These are phyloP conservation scores for Botrytis deweyae DNA, from an alignment of 2,329 filamentous ascomycete species.

Conservation along the genomic window DNA sequence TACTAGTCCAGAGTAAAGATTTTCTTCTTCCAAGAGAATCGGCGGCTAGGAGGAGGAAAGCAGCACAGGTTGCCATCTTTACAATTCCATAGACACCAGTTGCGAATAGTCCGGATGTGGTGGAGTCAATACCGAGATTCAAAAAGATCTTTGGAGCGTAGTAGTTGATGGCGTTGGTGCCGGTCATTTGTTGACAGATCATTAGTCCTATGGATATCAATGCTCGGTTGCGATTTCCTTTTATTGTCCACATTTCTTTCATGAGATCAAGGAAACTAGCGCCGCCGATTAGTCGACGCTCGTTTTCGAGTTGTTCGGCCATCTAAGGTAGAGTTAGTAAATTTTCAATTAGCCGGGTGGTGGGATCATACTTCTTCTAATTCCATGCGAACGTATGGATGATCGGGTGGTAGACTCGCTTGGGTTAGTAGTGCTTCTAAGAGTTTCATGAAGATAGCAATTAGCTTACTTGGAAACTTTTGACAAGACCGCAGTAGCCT, in stretches of 20 bases:
- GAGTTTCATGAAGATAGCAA: constrained; percentile 17
- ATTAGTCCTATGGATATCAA: constrained; percentile 62
- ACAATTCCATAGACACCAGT: constrained; percentile 73
- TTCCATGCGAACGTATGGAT: constrained; percentile 54
- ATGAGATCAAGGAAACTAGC: constrained; percentile 50
- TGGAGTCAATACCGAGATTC: constrained; percentile 59
- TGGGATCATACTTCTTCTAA: constrained; percentile 48
- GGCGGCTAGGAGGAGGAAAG: constrained; percentile 65
- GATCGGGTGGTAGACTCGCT: constrained; percentile 50
- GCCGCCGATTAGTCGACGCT: constrained; percentile 49
- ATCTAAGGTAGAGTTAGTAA: constrained; percentile 37
- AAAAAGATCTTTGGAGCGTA: constrained; percentile 65
- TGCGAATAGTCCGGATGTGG: constrained; percentile 62
- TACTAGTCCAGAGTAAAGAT: constrained; percentile 62
- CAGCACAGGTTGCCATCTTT: constrained; percentile 62
- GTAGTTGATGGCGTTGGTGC: constrained; percentile 53
- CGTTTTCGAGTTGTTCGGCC: constrained; percentile 48
- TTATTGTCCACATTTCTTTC: constrained; percentile 60
- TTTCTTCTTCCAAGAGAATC: constrained; percentile 63
- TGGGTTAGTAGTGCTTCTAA: constrained; percentile 43
- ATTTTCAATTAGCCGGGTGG: neutral
- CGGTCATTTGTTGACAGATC: constrained; percentile 64
- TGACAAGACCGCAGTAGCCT: constrained; percentile 55
- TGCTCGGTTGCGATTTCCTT: constrained; percentile 62
- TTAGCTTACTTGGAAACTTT: constrained; percentile 43